Evolutionary conservation across 192 early-diverging fungal species (phyloP).

Genomic region (Globomyces pollinis-pini): DNA sequence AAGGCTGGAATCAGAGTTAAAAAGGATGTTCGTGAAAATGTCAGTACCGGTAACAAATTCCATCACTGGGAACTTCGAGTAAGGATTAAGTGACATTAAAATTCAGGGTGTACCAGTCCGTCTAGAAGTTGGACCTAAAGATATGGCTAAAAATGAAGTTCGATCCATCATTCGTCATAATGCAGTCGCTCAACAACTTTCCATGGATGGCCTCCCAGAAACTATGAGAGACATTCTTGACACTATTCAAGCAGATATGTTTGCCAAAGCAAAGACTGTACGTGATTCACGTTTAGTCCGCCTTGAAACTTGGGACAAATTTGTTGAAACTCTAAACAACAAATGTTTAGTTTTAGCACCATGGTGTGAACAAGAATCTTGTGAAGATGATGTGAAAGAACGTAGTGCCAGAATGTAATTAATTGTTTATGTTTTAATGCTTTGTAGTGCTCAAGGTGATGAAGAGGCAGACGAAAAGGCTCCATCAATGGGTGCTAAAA

Average conservation of each 20-base stretch:
- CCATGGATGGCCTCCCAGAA: slow-evolving; percentile 51
- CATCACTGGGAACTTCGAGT: slow-evolving; percentile 95
- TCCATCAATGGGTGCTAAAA: slow-evolving; percentile 99
- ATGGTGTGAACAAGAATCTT: slow-evolving; percentile 87
- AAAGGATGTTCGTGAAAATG: slow-evolving; percentile 70
- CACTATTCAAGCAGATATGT: slow-evolving; percentile 87
- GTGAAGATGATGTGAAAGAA: slow-evolving; percentile 97
- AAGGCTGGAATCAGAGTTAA: slow-evolving; percentile 69
- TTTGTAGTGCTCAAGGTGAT: slow-evolving; percentile 19
- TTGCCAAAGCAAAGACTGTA: slow-evolving; percentile 67
- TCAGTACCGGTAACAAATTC: slow-evolving; percentile 96
- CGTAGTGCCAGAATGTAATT: slow-evolving; percentile 65
- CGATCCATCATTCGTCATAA: slow-evolving; percentile 79
- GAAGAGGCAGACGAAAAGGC: slow-evolving; percentile 92
- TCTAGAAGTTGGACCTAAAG: slow-evolving; percentile 94
- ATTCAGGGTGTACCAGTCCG: slow-evolving; percentile 89
- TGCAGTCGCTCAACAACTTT: slow-evolving; percentile 50
- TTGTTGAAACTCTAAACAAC: slow-evolving; percentile 81
- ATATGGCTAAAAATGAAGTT: slow-evolving; percentile 73
- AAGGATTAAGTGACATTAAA: slow-evolving; percentile 12
- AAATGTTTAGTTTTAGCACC: slow-evolving; percentile 86
- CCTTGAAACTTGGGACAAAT: slow-evolving; percentile 85
- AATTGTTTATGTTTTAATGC: background rate
- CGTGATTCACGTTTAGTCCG: slow-evolving; percentile 68
- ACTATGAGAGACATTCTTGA: slow-evolving; percentile 56